A percentile compares a stretch with the other conserved stretches of the same genome.
Evolutionary conservation across 2,329 filamentous ascomycete species (phyloP).

Genomic region (Xylariaceae sp.): DNA sequence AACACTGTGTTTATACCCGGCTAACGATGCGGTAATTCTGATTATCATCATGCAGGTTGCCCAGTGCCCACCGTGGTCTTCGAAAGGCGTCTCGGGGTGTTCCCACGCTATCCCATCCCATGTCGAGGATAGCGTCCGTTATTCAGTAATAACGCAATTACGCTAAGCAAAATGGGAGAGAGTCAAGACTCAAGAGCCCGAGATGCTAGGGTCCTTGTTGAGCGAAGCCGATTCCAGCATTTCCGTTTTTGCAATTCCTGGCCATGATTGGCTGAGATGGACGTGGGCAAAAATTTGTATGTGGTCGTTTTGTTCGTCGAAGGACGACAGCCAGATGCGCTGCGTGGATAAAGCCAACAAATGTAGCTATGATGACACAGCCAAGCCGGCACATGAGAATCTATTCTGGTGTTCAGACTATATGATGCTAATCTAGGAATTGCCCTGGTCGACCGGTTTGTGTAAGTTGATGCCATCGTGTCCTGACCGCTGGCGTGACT

Average conservation of each 20-base stretch:
- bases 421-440: no score
- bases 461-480: neutral
- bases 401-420: constrained; percentile 3
- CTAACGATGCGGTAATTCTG: constrained; percentile 2
- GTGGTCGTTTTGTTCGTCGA: constrained; percentile 9
- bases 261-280: constrained; percentile 22
- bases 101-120: no score
- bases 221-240: constrained; percentile 24
- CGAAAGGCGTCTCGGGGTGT: no score
- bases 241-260: constrained; percentile 14
- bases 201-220: constrained; percentile 17
- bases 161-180: constrained; percentile 7
- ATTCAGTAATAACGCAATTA: constrained; percentile 23
- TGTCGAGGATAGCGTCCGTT: constrained; percentile 8
- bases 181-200: neutral
- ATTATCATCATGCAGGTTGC: constrained; percentile 5
- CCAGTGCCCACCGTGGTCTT: constrained; percentile 3
- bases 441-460: neutral
- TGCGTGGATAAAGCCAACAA: constrained; percentile 1
- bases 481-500: neutral
- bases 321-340: neutral
- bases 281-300: constrained; percentile 9
- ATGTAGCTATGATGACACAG: neutral
- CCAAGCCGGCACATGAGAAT: constrained; percentile 18
- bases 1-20: constrained; percentile 11